Evolutionary conservation across 306 rosid genomes (phyloP).

Genomic region (Cucurbita pepo): DNA sequence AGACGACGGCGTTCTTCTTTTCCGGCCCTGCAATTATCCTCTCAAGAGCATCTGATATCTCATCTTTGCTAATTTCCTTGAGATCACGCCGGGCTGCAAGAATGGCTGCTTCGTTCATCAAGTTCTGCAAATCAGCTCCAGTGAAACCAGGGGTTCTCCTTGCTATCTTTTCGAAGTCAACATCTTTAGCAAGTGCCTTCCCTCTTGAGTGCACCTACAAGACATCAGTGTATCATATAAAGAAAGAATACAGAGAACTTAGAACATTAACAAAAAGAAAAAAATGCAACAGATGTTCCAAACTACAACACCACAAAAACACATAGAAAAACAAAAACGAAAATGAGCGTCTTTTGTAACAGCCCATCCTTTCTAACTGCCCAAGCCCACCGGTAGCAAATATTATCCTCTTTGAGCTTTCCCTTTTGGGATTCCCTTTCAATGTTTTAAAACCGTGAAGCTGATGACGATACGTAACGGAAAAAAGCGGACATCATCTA

Average conservation of each 20-base stretch:
- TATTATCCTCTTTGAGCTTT: too few relatives aligned
- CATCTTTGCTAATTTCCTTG: slow-evolving; percentile 96
- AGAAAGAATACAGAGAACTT: neutral
- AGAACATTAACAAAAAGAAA: neutral
- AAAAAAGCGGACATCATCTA: too few relatives aligned
- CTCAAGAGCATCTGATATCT: slow-evolving; percentile 93
- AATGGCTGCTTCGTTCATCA: slow-evolving; percentile 99
- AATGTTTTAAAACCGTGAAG: too few relatives aligned
- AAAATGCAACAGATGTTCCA: neutral
- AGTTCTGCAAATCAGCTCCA: slow-evolving; percentile 61
- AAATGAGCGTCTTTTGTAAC: neutral
- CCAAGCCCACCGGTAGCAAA: too few relatives aligned
- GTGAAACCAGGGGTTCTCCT: slow-evolving; percentile 98
- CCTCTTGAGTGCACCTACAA: slow-evolving; percentile 77
- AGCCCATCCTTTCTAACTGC: too few relatives aligned
- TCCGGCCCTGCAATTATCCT: slow-evolving; percentile 97
- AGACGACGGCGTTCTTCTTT: slow-evolving; percentile 95
- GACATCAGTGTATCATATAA: neutral
- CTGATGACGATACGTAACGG: too few relatives aligned
- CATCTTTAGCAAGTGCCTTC: slow-evolving; percentile 84
- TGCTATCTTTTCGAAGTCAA: slow-evolving; percentile 87
- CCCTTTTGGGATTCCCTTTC: too few relatives aligned
- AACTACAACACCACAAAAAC: neutral
- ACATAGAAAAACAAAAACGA: neutral
- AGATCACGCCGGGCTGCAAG: slow-evolving; percentile 98